A percentile compares a stretch with the other conserved stretches of the same genome.
Evolutionary conservation across 2,329 filamentous ascomycete species (phyloP).

Genomic region (Talaromyces albobiverticillius): DNA sequence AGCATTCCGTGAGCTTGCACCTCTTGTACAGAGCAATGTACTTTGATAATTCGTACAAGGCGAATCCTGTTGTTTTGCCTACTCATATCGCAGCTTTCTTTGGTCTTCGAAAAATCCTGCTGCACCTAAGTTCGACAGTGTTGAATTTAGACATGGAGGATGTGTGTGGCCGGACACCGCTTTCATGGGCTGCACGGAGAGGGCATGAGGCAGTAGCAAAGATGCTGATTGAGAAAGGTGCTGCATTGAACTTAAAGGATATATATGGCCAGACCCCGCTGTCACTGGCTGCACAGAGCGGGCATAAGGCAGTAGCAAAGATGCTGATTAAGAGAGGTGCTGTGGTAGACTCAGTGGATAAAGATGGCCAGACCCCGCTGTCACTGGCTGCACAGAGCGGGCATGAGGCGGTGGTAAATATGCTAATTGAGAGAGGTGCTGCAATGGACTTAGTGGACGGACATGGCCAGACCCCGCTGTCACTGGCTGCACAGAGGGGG

Average conservation of each 20-base stretch:
- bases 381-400: neutral
- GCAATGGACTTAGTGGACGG: neutral
- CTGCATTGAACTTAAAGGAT: neutral
- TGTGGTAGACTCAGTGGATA: constrained; percentile 1
- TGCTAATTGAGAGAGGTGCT: neutral
- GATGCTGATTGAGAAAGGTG: neutral
- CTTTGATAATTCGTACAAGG: neutral
- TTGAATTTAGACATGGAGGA: neutral
- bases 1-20: neutral
- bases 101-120: neutral
- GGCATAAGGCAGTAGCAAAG: constrained; percentile 1
- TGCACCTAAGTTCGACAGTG: neutral
- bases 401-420: constrained; percentile 2
- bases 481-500: neutral
- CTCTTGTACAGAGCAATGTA: neutral
- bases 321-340: neutral
- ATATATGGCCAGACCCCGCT: neutral
- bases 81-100: constrained; percentile 1
- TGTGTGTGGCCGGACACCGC: neutral
- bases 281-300: neutral
- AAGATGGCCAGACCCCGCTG: neutral
- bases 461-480: neutral
- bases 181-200: neutral
- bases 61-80: neutral
- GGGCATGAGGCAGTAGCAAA: constrained; percentile 1